Conservation (phyloP, 352 stramenopile genomes). For the Blastocystis hominis region DNA sequence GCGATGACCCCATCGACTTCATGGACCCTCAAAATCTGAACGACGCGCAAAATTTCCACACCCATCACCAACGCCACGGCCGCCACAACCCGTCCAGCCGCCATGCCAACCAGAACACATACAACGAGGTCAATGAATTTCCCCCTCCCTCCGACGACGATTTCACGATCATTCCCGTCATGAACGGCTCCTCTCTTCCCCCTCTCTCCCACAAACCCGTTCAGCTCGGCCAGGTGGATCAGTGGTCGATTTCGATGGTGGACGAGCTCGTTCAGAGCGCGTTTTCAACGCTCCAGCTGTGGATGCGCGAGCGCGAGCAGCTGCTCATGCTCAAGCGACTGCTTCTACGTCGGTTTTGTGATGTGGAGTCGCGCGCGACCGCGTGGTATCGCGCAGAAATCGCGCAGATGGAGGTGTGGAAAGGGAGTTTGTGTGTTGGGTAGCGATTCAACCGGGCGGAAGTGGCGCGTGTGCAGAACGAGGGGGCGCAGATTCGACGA, state of each 20-base stretch:
- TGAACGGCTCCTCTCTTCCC: background rate
- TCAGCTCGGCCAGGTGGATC: background rate
- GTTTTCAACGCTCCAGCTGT: background rate
- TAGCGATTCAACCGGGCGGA: background rate
- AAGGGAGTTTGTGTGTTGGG: background rate
- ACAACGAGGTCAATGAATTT: background rate
- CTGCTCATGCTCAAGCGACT: slow-evolving; percentile 32
- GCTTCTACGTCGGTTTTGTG: background rate
- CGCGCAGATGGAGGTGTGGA: background rate
- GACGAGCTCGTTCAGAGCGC: background rate
- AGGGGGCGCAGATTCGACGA: background rate
- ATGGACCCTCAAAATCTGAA: too few species aligned
- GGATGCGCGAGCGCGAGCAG: slow-evolving; percentile 29
- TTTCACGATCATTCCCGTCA: background rate
- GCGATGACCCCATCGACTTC: too few species aligned
- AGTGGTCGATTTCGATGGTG: background rate
- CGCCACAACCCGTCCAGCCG: too few species aligned
- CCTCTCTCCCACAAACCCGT: background rate
- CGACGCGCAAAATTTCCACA: too few species aligned
- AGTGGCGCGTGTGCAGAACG: background rate
- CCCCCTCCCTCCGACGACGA: background rate
- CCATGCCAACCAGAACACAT: too few species aligned
- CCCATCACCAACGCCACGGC: too few species aligned
- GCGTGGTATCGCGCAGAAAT: slow-evolving; percentile 12
- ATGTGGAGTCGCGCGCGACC: background rate